Evolutionary conservation across 768 basidiomycete species (phyloP).

Genomic region (Panaeolus papilionaceus): DNA sequence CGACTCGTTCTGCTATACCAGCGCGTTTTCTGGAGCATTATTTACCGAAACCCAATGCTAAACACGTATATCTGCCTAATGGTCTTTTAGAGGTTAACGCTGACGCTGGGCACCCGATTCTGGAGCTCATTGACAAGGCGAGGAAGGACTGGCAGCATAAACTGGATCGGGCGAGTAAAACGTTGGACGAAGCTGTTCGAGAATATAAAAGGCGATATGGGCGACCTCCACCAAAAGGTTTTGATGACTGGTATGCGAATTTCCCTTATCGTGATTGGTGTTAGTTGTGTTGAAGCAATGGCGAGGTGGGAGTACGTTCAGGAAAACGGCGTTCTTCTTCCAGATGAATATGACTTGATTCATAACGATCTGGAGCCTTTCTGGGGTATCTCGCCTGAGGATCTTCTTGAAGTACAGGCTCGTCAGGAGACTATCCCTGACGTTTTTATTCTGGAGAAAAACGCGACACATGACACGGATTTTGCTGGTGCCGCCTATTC

Average conservation of each 20-base stretch:
- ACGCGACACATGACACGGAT: conserved; percentile 26
- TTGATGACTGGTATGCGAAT: conserved; percentile 77
- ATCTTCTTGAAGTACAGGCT: conserved; percentile 40
- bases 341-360: conserved; percentile 86
- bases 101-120: conserved; percentile 68
- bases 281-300: neutral
- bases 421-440: conserved; percentile 46
- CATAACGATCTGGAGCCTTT: conserved; percentile 79
- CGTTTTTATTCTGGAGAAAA: conserved; percentile 48
- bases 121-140: conserved; percentile 72
- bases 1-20: conserved; percentile 5
- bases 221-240: conserved; percentile 67
- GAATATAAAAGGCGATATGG: conserved; percentile 79
- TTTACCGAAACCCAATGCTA: conserved; percentile 14
- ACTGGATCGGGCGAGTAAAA: conserved; percentile 66
- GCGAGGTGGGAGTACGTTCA: conserved; percentile 56
- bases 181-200: conserved; percentile 70
- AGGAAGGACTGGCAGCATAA: conserved; percentile 40
- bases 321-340: conserved; percentile 69
- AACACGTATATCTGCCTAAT: conserved; percentile 27
- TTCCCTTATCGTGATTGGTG: neutral
- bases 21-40: conserved; percentile 4
- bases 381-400: conserved; percentile 62
- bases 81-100: conserved; percentile 45
- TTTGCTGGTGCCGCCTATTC: conserved; percentile 32